A percentile compares a stretch with the other conserved stretches of the same genome.
Conservation (phyloP, 495 filamentous ascomycete genomes). For the Choiromyces venosus region DNA sequence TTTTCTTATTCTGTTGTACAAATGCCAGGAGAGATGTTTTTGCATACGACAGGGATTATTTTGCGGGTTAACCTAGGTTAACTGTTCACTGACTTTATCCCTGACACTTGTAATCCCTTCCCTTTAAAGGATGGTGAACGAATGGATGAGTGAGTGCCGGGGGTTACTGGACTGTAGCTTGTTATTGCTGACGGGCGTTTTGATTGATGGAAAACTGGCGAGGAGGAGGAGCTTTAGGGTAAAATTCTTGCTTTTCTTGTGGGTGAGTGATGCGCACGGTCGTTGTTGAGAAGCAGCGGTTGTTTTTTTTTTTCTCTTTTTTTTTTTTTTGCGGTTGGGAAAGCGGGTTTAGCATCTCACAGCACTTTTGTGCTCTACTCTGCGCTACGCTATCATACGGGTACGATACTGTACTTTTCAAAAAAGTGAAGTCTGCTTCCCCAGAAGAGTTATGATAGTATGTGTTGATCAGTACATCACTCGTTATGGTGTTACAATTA, state of each 20-base stretch:
- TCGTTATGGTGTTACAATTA: not conserved
- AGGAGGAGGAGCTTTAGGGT: not conserved
- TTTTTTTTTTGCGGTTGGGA: not conserved
- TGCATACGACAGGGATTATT: too few species aligned
- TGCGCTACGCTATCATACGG: too few species aligned
- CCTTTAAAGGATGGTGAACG: too few species aligned
- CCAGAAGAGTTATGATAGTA: too few species aligned
- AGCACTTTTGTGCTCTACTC: too few species aligned
- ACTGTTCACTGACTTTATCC: too few species aligned
- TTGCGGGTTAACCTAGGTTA: too few species aligned
- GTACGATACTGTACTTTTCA: not conserved
- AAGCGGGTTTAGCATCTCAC: not conserved
- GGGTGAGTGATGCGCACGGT: not conserved
- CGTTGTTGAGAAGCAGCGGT: not conserved
- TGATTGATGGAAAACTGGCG: not conserved
- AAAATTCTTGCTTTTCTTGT: not conserved
- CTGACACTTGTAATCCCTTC: too few species aligned
- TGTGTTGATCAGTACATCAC: not conserved
- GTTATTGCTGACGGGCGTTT: not conserved
- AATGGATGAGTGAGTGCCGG: not conserved
- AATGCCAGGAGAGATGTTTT: not conserved
- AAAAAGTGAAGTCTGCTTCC: not conserved
- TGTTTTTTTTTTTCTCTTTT: not conserved
- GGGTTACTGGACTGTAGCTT: not conserved
- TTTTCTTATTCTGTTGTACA: too few species aligned